phyloP scores from a whole-genome alignment of 1,139 yeast genomes.

The Magnusiomyces tetraspermus region DNA sequence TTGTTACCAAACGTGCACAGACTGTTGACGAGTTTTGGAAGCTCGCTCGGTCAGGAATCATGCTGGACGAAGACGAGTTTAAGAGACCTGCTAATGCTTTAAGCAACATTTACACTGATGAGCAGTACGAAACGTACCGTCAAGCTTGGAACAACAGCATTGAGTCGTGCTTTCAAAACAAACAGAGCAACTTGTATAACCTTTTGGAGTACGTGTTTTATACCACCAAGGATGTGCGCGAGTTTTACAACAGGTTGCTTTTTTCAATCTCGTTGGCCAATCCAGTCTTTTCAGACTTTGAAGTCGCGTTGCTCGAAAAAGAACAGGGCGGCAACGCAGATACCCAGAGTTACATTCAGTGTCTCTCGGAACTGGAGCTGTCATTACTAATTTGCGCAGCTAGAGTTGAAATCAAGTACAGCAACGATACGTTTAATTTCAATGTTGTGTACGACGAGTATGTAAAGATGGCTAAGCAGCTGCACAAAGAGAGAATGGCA shows the following conservation, averaged over 20 bases:
- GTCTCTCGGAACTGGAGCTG: conserved; percentile 61
- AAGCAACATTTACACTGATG: not conserved
- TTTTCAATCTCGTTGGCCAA: conserved; percentile 37
- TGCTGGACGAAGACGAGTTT: conserved; percentile 22
- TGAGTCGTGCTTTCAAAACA: conserved; percentile 22
- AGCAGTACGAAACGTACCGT: not conserved
- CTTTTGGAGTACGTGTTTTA: conserved; percentile 42
- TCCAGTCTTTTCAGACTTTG: conserved; percentile 30
- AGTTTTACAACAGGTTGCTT: conserved; percentile 44
- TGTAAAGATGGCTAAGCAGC: conserved; percentile 41
- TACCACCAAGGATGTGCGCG: conserved; percentile 50
- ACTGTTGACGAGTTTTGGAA: conserved; percentile 31
- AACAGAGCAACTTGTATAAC: conserved; percentile 30
- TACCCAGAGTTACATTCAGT: conserved; percentile 30
- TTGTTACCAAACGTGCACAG: conserved; percentile 47
- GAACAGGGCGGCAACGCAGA: conserved; percentile 27
- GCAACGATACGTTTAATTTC: conserved; percentile 48
- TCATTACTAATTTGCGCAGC: conserved; percentile 65
- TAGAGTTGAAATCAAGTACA: conserved; percentile 53
- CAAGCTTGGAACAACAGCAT: not conserved
- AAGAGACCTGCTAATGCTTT: not conserved
- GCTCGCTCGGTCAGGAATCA: conserved; percentile 27
- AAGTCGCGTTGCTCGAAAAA: conserved; percentile 25
- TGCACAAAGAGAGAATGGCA: conserved; percentile 37
- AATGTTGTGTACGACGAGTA: conserved; percentile 75